phyloP scores from a whole-genome alignment of 2,329 filamentous ascomycete genomes.

The Penicillium sp. region DNA sequence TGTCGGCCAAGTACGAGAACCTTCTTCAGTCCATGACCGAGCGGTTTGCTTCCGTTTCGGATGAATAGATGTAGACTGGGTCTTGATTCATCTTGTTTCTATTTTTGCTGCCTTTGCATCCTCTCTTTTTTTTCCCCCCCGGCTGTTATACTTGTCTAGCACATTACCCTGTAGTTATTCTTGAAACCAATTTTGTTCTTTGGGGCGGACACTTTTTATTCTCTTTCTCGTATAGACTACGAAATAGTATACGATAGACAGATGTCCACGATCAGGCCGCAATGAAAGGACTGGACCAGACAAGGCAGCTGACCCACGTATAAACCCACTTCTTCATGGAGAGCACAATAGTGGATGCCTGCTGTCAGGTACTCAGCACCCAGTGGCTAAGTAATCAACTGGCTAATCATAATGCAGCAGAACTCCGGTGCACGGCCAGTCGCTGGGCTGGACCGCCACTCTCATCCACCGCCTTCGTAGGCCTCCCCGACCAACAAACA shows the following conservation, averaged over 20 bases:
- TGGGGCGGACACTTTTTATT: slow-evolving; percentile 4
- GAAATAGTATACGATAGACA: not conserved
- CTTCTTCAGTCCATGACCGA: slow-evolving; percentile 91
- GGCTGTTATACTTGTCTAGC: slow-evolving; percentile 40
- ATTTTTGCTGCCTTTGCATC: slow-evolving; percentile 20
- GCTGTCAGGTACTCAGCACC: not conserved
- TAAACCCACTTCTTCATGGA: not conserved
- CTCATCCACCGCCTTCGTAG: slow-evolving; percentile 35
- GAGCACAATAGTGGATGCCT: not conserved
- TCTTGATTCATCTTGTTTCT: slow-evolving; percentile 7
- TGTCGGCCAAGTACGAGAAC: slow-evolving; percentile 93
- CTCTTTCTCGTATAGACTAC: slow-evolving; percentile 4
- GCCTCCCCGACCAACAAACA: slow-evolving; percentile 31
- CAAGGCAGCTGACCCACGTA: not conserved
- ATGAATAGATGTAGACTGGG: slow-evolving; percentile 70
- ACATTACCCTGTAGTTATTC: slow-evolving; percentile 47
- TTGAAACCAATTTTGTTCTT: slow-evolving; percentile 23
- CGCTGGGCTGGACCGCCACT: slow-evolving; percentile 27
- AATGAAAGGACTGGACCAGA: not conserved
- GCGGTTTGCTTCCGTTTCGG: slow-evolving; percentile 94
- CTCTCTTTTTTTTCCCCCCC: slow-evolving; percentile 31
- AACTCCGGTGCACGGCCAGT: slow-evolving; percentile 12
- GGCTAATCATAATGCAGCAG: not conserved
- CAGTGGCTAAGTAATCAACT: not conserved
- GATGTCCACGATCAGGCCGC: slow-evolving; percentile 13